These are phyloP conservation scores for Pestalotiopsis sp. DNA, from an alignment of 2,329 filamentous ascomycete species.

Conservation along the genomic window DNA sequence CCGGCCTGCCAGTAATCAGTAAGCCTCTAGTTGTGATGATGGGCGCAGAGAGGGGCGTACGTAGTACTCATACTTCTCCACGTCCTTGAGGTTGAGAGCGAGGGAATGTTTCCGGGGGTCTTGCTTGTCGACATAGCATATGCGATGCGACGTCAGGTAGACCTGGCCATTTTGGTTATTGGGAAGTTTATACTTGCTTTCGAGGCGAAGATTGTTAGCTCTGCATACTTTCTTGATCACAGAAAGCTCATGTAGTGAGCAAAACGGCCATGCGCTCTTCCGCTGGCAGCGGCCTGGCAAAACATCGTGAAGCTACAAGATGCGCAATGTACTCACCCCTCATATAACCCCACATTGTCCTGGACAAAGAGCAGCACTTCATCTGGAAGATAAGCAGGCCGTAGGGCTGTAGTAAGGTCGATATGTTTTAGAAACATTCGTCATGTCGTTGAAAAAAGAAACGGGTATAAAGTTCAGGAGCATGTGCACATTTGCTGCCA, in stretches of 20 bases:
- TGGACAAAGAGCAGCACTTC: conserved; percentile 96
- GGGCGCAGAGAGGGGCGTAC: conserved; percentile 47
- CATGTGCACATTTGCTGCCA: background rate
- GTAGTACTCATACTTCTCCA: conserved; percentile 90
- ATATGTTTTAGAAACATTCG: conserved; percentile 97
- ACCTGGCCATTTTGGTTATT: conserved; percentile 95
- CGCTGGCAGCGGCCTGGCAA: background rate
- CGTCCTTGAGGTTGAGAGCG: conserved; percentile 84
- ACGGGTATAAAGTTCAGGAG: background rate
- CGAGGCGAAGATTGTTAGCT: conserved; percentile 13
- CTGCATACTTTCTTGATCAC: background rate
- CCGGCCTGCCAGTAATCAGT: conserved; percentile 61
- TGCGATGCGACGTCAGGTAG: conserved; percentile 92
- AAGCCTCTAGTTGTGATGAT: background rate
- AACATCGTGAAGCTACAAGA: background rate
- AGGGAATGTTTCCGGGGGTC: conserved; percentile 85
- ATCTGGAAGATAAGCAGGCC: conserved; percentile 89
- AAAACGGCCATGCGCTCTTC: background rate
- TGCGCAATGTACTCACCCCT: conserved; percentile 69
- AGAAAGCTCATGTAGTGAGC: background rate
- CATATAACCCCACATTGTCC: conserved; percentile 95
- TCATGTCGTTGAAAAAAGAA: conserved; percentile 45
- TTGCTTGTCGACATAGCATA: conserved; percentile 90
- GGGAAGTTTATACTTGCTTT: conserved; percentile 90
- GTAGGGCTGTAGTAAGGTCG: conserved; percentile 93